These are phyloP conservation scores for Solanum chiquidenum DNA, from an alignment of 257 asterid genomes.

Conservation along the genomic window DNA sequence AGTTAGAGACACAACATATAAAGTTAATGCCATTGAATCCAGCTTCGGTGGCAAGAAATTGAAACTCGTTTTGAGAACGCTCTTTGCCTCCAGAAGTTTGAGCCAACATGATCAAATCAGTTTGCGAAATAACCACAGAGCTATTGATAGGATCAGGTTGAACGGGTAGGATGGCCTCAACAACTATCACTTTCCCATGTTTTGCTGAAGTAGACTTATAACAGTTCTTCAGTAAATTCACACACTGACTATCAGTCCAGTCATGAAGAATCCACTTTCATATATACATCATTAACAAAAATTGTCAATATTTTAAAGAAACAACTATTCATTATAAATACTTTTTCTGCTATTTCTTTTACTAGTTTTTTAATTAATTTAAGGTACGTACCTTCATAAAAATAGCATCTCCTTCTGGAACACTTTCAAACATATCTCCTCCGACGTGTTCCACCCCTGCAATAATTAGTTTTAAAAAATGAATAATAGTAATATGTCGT, in stretches of 20 bases:
- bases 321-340: background rate
- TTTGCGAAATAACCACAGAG: background rate
- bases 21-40: constrained; percentile 22
- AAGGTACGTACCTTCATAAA: background rate
- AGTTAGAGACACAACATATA: constrained; percentile 10
- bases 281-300: background rate
- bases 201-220: constrained; percentile 15
- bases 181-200: constrained; percentile 21
- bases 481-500: background rate
- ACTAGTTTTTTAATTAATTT: background rate
- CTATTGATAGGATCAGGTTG: background rate
- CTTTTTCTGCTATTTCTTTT: background rate
- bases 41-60: constrained; percentile 14
- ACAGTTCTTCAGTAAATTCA: constrained; percentile 21
- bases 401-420: constrained; percentile 36
- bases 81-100: constrained; percentile 32
- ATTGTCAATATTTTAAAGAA: background rate
- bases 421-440: constrained; percentile 39
- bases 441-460: constrained; percentile 34
- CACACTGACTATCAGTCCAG: constrained; percentile 26
- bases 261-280: constrained; percentile 33
- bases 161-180: constrained; percentile 7
- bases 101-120: background rate
- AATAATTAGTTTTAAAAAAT: background rate
- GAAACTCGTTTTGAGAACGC: constrained; percentile 13